Base-by-base conservation (phyloP, 768 basidiomycete species). In the Calocera viscosa region DNA sequence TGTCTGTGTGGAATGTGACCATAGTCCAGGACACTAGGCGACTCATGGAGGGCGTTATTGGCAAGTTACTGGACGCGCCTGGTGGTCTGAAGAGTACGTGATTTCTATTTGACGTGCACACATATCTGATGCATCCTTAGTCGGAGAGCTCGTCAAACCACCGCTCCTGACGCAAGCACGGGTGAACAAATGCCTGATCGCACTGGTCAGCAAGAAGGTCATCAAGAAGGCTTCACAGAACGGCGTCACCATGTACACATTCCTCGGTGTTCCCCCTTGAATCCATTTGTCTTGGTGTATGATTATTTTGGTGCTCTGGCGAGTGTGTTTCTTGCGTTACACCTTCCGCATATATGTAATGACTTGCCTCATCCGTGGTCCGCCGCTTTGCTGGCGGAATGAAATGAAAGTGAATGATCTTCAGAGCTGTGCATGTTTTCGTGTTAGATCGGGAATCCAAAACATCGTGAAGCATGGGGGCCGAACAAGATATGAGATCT, bases 151-250 rank as follows among this genome's bases (percentile, higher is more conserved):
- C 66, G 82, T 94, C 71, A 81, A 80, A 43, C 86, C 86, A 1
- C 90, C 91, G 0, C 90, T 92, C 69, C 82, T 95, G 39, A 90
- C 87, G 65, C 93, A 95, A 78, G 89, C 92, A 8, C 82, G 90
- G 47, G 94, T 92, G 43, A 95, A 96, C 76, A 94, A 92, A 74
- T 95, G 92, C 71, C 80, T 97, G 39, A 92, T 97, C 65, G 91
- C 92, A 1, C 79, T 97, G 7, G 92, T 94, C 2, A 88, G 88
- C 73, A 82, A 90, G 63, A 95, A 94, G 73, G 82, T 90, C 22
- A 89, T 93, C 0, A 80, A 79, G 66, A 94, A 94, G 75, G 86
- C 65, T 19, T 43, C 26, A 33, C 53, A 60, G 26, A 60, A 60
- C 30, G 53, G 53, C 2, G 26, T 22, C 26, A 22, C 53, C 14